Evolutionary conservation across 2,329 filamentous ascomycete genomes (phyloP), one percentile per base, ranked within the genome.

Genomic region (Alternaria longipes): DNA sequence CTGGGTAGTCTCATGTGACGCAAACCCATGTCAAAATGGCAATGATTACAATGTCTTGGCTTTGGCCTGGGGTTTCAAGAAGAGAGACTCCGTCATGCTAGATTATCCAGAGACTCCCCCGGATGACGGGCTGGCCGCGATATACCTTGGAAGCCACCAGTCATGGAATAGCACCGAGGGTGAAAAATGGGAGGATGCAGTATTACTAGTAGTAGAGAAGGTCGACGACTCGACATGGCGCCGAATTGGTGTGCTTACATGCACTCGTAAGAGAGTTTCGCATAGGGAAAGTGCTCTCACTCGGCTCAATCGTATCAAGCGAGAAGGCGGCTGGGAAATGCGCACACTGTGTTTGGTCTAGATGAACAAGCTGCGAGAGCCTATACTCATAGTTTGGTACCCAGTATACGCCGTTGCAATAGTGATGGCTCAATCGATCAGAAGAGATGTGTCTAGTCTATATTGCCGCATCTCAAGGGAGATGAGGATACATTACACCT

Each of bases 31-130:
- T 24, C 5, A 2, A 1, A 8, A 24, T 24, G 4, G 6, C 20
- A 22, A 2, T 22, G 20, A 1, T 22, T 0, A 22, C 20, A 3
- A 22, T 3, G 20, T 1, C 24, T 1, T 5, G 24, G 6, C 24
- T 24, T 24, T 24, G 11, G 4, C 12, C 14, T 34, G 3, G 34
- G 2, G 16, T 38, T 38, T n/a, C 34, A 8, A 18, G 14, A 14
- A 0, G 4, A 7, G 5, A 16, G 32, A 14, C 12, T 6, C 0
- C 0, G 16, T 16, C 3, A 34, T 0, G 16, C 5, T 6, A 18
- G 34, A 38, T 4, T 3, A 8, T 38, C 0, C 0, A 18, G 34
- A n/a, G 2, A 18, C 3, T 8, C 14, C 14, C 18, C 34, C 3
- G 14, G 1, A 16, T 18, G 7, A 38, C 16, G 1, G 4, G 0